These are phyloP conservation scores for Penicillium decumbens DNA, from an alignment of 2,329 filamentous ascomycete species.

Conservation along the genomic window DNA sequence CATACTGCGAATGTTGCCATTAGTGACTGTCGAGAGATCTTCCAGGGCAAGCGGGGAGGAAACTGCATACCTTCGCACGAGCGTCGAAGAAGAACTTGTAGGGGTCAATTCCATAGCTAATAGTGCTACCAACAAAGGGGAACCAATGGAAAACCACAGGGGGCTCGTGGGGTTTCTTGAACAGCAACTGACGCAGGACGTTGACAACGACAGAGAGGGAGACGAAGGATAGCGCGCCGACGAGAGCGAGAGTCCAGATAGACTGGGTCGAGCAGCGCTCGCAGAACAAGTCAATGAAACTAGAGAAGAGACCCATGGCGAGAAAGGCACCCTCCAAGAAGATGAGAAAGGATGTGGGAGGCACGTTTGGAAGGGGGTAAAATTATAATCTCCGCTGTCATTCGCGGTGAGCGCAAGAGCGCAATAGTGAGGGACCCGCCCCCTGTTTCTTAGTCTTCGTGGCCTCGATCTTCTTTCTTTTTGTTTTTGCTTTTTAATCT, in stretches of 20 bases:
- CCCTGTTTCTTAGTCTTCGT: not conserved
- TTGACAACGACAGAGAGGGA: conserved; percentile 65
- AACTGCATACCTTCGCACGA: conserved; percentile 63
- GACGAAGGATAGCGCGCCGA: conserved; percentile 48
- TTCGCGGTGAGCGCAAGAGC: conserved; percentile 12
- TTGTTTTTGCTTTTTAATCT: not conserved
- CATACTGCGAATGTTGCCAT: conserved; percentile 55
- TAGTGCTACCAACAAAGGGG: conserved; percentile 77
- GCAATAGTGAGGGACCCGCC: conserved; percentile 14
- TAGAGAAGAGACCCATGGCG: conserved; percentile 51
- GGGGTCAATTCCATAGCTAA: conserved; percentile 87
- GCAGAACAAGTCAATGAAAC: conserved; percentile 44
- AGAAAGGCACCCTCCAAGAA: conserved; percentile 1
- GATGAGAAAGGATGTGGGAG: not conserved
- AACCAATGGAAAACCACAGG: conserved; percentile 63
- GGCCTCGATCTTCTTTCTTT: not conserved
- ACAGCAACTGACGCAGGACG: conserved; percentile 71
- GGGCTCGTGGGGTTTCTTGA: conserved; percentile 76
- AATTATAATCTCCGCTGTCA: conserved; percentile 24
- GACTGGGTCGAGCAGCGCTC: conserved; percentile 46
- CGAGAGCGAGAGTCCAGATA: conserved; percentile 43
- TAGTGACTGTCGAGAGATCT: not conserved
- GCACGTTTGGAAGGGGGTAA: conserved; percentile 10
- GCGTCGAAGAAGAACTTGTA: conserved; percentile 61
- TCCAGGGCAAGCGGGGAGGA: not conserved